Evolutionary conservation across 495 filamentous ascomycete species (phyloP), one percentile per base, ranked within the genome.

Genomic region (Aspergillus saccharolyticus): DNA sequence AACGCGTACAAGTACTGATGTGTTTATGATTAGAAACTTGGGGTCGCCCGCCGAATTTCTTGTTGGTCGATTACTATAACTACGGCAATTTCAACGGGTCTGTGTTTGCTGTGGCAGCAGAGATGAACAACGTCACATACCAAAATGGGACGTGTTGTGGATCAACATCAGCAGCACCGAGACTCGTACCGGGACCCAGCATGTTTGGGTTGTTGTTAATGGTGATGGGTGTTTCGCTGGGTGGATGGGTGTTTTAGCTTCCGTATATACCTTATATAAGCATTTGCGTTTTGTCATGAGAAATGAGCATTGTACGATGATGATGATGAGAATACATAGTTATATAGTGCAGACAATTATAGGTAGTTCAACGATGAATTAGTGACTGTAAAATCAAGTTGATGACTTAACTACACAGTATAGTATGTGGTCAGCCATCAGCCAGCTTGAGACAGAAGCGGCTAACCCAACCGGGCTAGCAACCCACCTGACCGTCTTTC

Each of bases 31-130:
- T 51, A 75, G 75, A 56, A 0, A 72, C 73, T 20, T 96, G 89
- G 88, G 76, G 76, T 19, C 81, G 87, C 39, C 78, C 88, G 1
- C 93, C 93, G 0, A 96, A 89, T 66, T 88, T 96, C 63, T 78
- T 97, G 8, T 82, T 96, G 22, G 90, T 96, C 4, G 93, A 97
- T 67, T 95, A 89, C 67, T 96, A 93, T 72, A 88, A 95, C 63
- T 70, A 71, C 52, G 90, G 89, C 51, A 75, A 74, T 14, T 82
- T 73, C 52, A 81, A 83, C 54, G 93, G 93, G n/a, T 87, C 88
- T 4, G 93, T 96, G 44, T 96, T 97, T 65, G 84, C 93, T 65
- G 91, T 94, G 42, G 93, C 92, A 3, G 93, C 93, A 10, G 67
- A 78, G 59, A 84, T 85, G 65, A 97, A 97, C 69, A 88, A 89